A percentile compares a stretch with the other conserved stretches of the same genome.
phyloP scores from a whole-genome alignment of 2,329 filamentous ascomycete genomes.

The Thielaviopsis populi region DNA sequence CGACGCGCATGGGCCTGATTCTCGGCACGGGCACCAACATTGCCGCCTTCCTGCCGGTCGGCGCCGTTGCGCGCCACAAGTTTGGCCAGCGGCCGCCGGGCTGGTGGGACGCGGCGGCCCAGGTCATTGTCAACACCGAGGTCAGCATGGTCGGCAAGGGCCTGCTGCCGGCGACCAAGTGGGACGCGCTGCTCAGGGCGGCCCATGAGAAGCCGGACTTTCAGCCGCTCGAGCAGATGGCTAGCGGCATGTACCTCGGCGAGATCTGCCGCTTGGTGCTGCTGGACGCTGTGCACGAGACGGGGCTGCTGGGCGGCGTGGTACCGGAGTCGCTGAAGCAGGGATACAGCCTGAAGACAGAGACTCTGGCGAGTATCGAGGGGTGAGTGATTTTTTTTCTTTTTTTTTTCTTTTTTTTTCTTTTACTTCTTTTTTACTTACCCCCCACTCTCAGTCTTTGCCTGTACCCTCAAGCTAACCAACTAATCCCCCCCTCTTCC shows the following conservation, averaged over 20 bases:
- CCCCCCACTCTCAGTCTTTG: too few relatives aligned
- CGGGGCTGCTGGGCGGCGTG: constrained; percentile 40
- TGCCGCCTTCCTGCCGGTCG: constrained; percentile 46
- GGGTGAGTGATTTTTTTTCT: constrained; percentile 34
- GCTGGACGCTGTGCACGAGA: constrained; percentile 41
- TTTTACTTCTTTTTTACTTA: not conserved
- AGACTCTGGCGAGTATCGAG: constrained; percentile 43
- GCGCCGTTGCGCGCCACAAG: constrained; percentile 38
- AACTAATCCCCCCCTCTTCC: constrained; percentile 19
- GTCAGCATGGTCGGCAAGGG: constrained; percentile 49
- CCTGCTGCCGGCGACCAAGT: constrained; percentile 44
- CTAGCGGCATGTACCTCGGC: constrained; percentile 51
- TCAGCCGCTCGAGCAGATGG: constrained; percentile 46
- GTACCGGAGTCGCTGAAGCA: constrained; percentile 37
- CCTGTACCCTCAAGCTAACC: not conserved
- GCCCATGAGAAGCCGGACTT: constrained; percentile 42
- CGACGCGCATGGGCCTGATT: constrained; percentile 49
- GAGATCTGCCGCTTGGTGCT: constrained; percentile 46
- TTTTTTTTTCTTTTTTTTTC: not conserved
- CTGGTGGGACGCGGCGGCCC: constrained; percentile 44
- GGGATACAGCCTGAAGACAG: constrained; percentile 45
- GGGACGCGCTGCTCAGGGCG: constrained; percentile 40
- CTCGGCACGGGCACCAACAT: constrained; percentile 54
- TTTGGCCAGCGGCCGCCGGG: constrained; percentile 38
- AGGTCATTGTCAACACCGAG: constrained; percentile 54